A percentile compares a stretch with the other conserved stretches of the same genome.
These are phyloP conservation scores for Blastobotrys persicus DNA, from an alignment of 1,139 yeast genomes.

Conservation along the genomic window DNA sequence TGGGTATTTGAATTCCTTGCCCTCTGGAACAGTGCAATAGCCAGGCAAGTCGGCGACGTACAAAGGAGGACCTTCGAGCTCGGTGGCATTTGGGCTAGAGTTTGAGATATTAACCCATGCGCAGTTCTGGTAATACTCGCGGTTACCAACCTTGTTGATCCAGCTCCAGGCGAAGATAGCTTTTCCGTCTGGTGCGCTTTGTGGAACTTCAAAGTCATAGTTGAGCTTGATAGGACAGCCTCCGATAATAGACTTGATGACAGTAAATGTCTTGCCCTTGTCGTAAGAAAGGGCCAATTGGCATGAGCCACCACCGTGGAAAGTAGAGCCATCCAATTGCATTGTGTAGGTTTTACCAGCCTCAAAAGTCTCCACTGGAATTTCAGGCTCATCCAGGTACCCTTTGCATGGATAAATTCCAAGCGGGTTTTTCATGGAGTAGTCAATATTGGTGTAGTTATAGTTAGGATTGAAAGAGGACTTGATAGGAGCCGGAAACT, in stretches of 20 bases:
- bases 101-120: constrained; percentile 30
- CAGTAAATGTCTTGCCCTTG: constrained; percentile 28
- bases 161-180: constrained; percentile 32
- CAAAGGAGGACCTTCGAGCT: constrained; percentile 23
- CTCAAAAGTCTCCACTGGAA: constrained; percentile 25
- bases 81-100: constrained; percentile 10
- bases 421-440: constrained; percentile 27
- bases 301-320: constrained; percentile 32
- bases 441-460: constrained; percentile 21
- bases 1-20: constrained; percentile 28
- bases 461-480: constrained; percentile 24
- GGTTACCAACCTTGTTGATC: constrained; percentile 30
- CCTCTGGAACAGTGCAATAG: constrained; percentile 26
- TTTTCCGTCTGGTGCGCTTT: constrained; percentile 28
- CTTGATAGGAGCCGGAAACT: constrained; percentile 28
- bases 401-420: constrained; percentile 32
- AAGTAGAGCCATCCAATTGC: constrained; percentile 26
- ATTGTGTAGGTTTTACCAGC: constrained; percentile 26
- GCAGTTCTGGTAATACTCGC: constrained; percentile 32
- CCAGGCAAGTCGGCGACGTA: constrained; percentile 28
- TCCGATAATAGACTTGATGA: constrained; percentile 31
- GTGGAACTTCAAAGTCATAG: constrained; percentile 27
- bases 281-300: constrained; percentile 32
- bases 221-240: constrained; percentile 30
- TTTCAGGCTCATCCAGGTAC: constrained; percentile 23